Evolutionary conservation across 176 grass and related monocot species (phyloP), one percentile per base, ranked within the genome.

Genomic region (Triticum aestivum): DNA sequence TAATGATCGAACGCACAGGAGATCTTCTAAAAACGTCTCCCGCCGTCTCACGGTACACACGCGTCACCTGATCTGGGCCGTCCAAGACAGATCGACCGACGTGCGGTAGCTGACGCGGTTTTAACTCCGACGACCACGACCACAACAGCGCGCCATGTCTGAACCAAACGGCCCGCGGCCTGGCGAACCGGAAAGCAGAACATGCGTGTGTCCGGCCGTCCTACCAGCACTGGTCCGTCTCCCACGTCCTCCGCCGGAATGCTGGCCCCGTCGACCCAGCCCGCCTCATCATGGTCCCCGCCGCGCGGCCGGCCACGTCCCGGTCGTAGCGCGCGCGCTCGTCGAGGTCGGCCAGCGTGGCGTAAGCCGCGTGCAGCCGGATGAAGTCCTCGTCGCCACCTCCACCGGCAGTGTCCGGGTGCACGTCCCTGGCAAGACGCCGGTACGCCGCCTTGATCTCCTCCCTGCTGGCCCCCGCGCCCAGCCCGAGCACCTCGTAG

Each of bases 151-250:
- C 24, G 61, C 23, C 61, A 26, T 27, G 24, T 23, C 24, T 65
- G 26, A 27, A 63, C 21, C 3, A 26, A 9, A 63, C n/a, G 61
- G 61, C 61, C 9, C n/a, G 3, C 61, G 26, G 63, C 44, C 11
- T 41, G 44, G 11, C 2, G 11, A 47, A 11, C 2, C 10, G 44
- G 44, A 30, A 4, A 65, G 4, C 63, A 47, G 44, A 47, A 11
- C 44, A 47, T 11, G 3, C 44, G 2, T 47, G 44, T 47, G 51
- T 5, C 15, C 47, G 47, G 7, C 1, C 41, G 12, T 52, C 9
- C 64, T 93, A 94, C 92, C 92, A 94, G 87, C 92, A 94, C 78
- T 94, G 92, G 33, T 94, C 92, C 5, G 92, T 92, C 78, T 94
- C 92, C 92, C 92, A 94, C 78, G 54, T 89, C 54, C 89, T 68